These are phyloP conservation scores for Lecanosticta acicola DNA, from an alignment of 2,329 filamentous ascomycete species.

Conservation along the genomic window DNA sequence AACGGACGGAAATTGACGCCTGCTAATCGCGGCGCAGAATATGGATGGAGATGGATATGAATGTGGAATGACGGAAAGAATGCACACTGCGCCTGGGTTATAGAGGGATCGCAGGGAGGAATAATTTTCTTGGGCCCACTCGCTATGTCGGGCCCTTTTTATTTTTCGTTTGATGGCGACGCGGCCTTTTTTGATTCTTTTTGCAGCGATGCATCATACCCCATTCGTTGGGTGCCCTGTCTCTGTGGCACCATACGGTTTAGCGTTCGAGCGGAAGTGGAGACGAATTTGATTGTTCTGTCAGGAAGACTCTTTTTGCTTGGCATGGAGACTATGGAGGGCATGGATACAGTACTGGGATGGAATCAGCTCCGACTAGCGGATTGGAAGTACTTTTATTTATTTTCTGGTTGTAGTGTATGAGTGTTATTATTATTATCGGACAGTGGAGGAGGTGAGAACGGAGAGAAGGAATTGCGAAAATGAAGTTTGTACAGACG, in stretches of 20 bases:
- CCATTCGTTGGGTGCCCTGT: slow-evolving; percentile 4
- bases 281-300: neutral
- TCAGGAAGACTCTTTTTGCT: neutral
- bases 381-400: neutral
- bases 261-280: neutral
- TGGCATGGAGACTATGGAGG: too few relatives aligned
- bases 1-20: neutral
- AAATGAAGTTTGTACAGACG: too few relatives aligned
- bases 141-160: neutral
- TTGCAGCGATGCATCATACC: slow-evolving; percentile 6
- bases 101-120: neutral
- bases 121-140: neutral
- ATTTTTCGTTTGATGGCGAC: neutral
- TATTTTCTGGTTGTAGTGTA: neutral
- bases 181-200: neutral
- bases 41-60: neutral
- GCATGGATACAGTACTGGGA: neutral
- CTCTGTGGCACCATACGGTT: too few relatives aligned
- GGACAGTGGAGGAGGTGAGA: too few relatives aligned
- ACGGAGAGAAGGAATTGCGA: too few relatives aligned
- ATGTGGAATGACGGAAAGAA: neutral
- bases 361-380: neutral
- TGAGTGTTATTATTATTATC: neutral
- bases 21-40: neutral
- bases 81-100: neutral